A percentile compares a stretch with the other conserved stretches of the same genome.
These are phyloP conservation scores for Metschnikowia similis DNA, from an alignment of 805 yeast genomes.

Conservation along the genomic window DNA sequence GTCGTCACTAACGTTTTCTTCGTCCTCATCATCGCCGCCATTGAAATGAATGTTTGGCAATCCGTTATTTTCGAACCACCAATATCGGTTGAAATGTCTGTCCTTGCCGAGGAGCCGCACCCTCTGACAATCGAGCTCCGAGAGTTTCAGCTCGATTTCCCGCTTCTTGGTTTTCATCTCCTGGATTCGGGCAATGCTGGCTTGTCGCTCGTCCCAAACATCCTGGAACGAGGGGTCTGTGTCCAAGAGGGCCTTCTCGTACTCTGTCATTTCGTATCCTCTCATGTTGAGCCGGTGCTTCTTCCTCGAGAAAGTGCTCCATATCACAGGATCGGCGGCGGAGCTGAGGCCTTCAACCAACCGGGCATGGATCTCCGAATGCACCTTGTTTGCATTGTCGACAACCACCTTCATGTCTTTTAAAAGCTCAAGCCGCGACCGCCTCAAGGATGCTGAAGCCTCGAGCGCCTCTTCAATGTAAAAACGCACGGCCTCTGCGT, in stretches of 20 bases:
- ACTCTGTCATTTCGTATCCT: conserved; percentile 39
- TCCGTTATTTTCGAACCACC: conserved; percentile 94
- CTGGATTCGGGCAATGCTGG: conserved; percentile 37
- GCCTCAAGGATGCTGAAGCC: conserved; percentile 54
- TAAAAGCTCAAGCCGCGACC: conserved; percentile 61
- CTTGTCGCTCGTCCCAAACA: conserved; percentile 44
- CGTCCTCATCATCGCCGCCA: conserved; percentile 34
- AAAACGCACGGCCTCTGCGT: conserved; percentile 54
- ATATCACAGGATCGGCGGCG: conserved; percentile 6
- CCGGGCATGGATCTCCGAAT: conserved; percentile 20
- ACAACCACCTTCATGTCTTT: conserved; percentile 52
- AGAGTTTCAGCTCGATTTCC: conserved; percentile 56
- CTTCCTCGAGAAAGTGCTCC: conserved; percentile 17
- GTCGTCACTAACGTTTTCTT: conserved; percentile 30
- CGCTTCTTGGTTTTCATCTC: conserved; percentile 46
- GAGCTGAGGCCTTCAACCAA: conserved; percentile 14
- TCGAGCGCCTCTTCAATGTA: conserved; percentile 69
- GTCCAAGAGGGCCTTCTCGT: conserved; percentile 36
- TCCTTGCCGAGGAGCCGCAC: conserved; percentile 77
- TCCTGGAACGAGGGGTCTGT: conserved; percentile 41
- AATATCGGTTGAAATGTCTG: conserved; percentile 77
- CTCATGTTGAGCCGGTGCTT: conserved; percentile 24
- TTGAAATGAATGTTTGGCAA: conserved; percentile 47
- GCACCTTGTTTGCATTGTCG: conserved; percentile 46
- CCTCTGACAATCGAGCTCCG: conserved; percentile 73